phyloP scores from a whole-genome alignment of 495 filamentous ascomycete species.

The Aspergillus olivimuriae region DNA sequence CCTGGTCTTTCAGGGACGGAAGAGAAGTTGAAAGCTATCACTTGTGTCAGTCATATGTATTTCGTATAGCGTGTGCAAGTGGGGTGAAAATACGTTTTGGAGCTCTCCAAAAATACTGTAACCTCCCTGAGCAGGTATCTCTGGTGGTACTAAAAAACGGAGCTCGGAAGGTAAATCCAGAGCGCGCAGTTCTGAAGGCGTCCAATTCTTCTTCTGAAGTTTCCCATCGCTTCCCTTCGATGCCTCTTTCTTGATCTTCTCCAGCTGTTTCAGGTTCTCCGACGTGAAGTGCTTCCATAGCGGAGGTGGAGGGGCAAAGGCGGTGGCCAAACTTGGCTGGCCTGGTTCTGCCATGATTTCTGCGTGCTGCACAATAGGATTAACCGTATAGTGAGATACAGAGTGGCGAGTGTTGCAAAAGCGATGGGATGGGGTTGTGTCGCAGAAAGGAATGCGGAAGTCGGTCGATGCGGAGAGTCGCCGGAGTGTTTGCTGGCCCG shows the following conservation, averaged over 20 bases:
- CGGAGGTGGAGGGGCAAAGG: conserved; percentile 78
- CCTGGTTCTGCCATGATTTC: conserved; percentile 46
- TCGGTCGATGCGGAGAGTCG: conserved; percentile 8
- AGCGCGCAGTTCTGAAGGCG: conserved; percentile 42
- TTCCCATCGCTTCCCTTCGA: conserved; percentile 35
- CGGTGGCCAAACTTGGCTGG: conserved; percentile 46
- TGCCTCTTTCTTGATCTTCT: conserved; percentile 43
- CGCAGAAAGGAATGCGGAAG: not conserved
- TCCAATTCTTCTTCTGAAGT: conserved; percentile 29
- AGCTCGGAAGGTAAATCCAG: conserved; percentile 66
- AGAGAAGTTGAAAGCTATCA: conserved; percentile 58
- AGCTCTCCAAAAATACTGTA: conserved; percentile 70
- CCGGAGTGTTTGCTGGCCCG: conserved; percentile 2
- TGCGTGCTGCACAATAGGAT: no score
- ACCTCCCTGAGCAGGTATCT: conserved; percentile 59
- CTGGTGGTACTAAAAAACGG: conserved; percentile 73
- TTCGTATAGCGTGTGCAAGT: no score
- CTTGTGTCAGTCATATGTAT: no score
- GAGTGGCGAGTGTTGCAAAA: no score
- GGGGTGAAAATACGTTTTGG: conserved; percentile 51
- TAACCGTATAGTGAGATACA: no score
- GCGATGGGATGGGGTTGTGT: no score
- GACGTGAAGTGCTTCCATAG: conserved; percentile 87
- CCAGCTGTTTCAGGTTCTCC: conserved; percentile 64
- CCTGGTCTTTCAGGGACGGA: conserved; percentile 59